Evolutionary conservation across 2,329 filamentous ascomycete species (phyloP), one percentile per base, ranked within the genome.

Genomic region (Lecanicillium sp.): DNA sequence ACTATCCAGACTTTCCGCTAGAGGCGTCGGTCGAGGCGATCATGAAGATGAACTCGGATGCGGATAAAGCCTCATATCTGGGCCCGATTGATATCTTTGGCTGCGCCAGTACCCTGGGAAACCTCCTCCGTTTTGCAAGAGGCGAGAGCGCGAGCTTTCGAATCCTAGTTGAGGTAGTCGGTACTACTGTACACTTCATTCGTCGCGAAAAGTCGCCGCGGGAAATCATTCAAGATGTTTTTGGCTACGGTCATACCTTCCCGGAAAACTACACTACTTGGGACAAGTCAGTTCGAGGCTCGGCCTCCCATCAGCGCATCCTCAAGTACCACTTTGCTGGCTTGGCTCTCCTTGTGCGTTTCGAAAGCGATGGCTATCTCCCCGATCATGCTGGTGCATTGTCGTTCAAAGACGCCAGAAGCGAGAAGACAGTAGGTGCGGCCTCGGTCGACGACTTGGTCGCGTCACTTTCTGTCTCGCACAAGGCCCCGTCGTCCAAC

Each of bases 201-300:
- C 77, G 83, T 1, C 71, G 77, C 19, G 81, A 84, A 55, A 80
- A 78, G 37, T 73, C 75, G 0, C 79, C 82, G 0, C 74, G 61
- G 0, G 78, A 84, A 54, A 58, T 69, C 0, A 79, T 87, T 5
- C 54, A 64, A 0, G 69, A 69, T n/a, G 64, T 87, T 0, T 55
- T 55, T 14, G 84, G 84, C 0, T 86, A 72, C 54, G 83, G 83
- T 0, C 82, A 87, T 54, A 73, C 78, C 0, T 87, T 88, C 53
- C 80, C 79, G 0, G 79, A 86, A 40, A 69, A 70, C 1, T 82
- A 86, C 56, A 87, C 84, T 0, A 78, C 70, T 0, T 87, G 83
- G 82, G 74, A 77, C 9, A 10, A 55, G 0, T 70, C 70, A 1
- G 74, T 80, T 0, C 70, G 68, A 38, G 68, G 70, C 0, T 86